phyloP scores from a whole-genome alignment of 176 grass and related monocot genomes.

The Chloris gayana region DNA sequence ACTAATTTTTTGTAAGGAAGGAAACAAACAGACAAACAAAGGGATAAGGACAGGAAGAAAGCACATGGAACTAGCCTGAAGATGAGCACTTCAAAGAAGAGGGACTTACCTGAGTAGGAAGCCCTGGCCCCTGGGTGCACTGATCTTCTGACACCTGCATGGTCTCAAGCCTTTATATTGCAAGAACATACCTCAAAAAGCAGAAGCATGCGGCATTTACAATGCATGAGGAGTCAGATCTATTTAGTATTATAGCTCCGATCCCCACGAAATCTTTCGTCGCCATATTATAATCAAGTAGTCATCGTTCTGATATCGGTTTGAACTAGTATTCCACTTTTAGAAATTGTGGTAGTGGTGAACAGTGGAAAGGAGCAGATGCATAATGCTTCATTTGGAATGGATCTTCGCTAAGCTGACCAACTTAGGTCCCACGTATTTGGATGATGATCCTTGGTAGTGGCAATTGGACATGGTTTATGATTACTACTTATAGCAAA shows the following conservation, averaged over 20 bases:
- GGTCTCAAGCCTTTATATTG: slow-evolving; percentile 45
- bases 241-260: slow-evolving; percentile 28
- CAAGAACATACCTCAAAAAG: slow-evolving; percentile 29
- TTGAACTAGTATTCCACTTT: not conserved
- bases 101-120: slow-evolving; percentile 51
- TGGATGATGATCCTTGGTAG: slow-evolving; percentile 26
- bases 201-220: slow-evolving; percentile 40
- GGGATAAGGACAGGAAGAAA: slow-evolving; percentile 6
- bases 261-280: slow-evolving; percentile 40
- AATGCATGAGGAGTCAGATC: slow-evolving; percentile 27
- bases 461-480: slow-evolving; percentile 31
- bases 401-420: slow-evolving; percentile 26
- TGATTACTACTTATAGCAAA: slow-evolving; percentile 44
- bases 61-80: slow-evolving; percentile 18
- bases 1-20: slow-evolving; percentile 17
- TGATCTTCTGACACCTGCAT: slow-evolving; percentile 56
- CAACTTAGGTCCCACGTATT: not conserved
- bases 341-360: slow-evolving; percentile 26
- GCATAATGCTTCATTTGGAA: slow-evolving; percentile 42
- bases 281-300: slow-evolving; percentile 1
- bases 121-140: slow-evolving; percentile 51
- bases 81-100: slow-evolving; percentile 20
- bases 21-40: not conserved
- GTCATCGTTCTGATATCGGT: not conserved
- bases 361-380: not conserved